Conservation (phyloP, 2,329 filamentous ascomycete genomes). For the Trichophyton equinum region DNA sequence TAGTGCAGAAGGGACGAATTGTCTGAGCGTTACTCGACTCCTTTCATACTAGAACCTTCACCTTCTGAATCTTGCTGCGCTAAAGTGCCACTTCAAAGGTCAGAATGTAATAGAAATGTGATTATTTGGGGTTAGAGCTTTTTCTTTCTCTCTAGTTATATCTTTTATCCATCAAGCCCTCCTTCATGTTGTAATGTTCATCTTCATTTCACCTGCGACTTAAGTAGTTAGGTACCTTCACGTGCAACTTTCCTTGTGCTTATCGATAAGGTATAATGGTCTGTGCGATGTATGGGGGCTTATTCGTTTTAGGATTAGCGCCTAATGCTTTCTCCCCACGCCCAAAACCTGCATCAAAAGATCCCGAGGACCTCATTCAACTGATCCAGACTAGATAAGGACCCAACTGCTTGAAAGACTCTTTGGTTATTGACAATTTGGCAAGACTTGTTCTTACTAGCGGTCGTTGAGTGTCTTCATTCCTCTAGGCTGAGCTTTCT, state of each 20-base stretch:
- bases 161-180: background rate
- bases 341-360: background rate
- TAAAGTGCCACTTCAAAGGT: too few relatives aligned
- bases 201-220: background rate
- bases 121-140: too few relatives aligned
- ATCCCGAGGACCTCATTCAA: background rate
- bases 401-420: background rate
- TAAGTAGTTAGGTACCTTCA: background rate
- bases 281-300: background rate
- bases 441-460: background rate
- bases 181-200: background rate
- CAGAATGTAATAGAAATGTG: too few relatives aligned
- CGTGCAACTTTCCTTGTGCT: background rate
- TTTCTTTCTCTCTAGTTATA: too few relatives aligned
- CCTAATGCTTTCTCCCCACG: background rate
- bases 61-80: background rate
- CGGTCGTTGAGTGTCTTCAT: background rate
- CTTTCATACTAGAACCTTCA: background rate
- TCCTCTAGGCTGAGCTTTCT: background rate
- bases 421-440: background rate
- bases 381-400: background rate
- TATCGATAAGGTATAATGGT: background rate
- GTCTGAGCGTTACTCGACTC: slow-evolving; percentile 8
- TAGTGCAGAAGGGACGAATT: slow-evolving; percentile 86
- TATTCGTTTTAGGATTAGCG: background rate